Percentiles rank a stretch among this genome's conserved stretches.
These are phyloP conservation scores for Cotoneaster glaucophyllus DNA, from an alignment of 306 rosid species.

Conservation along the genomic window DNA sequence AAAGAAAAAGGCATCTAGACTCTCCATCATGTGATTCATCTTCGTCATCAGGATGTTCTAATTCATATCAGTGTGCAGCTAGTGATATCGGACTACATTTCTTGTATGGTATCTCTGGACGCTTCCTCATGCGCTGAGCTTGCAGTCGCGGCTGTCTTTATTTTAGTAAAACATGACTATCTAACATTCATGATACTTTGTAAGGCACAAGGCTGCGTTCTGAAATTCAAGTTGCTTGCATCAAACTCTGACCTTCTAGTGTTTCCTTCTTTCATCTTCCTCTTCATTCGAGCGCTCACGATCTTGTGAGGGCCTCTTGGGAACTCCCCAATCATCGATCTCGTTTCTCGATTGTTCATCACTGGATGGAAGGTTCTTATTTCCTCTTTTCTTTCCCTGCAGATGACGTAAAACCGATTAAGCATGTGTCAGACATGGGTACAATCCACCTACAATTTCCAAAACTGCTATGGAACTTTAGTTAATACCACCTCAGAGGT, in stretches of 20 bases:
- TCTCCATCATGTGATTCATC: not conserved
- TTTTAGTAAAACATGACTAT: not conserved
- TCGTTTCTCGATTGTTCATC: constrained; percentile 40
- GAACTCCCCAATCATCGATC: constrained; percentile 19
- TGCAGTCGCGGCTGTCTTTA: not conserved
- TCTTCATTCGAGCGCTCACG: constrained; percentile 22
- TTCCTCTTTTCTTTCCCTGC: constrained; percentile 40
- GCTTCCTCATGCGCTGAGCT: no score
- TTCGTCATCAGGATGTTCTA: not conserved
- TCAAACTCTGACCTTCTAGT: constrained; percentile 6
- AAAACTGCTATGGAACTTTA: not conserved
- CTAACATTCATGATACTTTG: not conserved
- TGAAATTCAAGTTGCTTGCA: not conserved
- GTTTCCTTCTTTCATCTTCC: constrained; percentile 29
- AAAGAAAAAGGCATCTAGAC: not conserved
- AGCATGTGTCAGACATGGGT: constrained; percentile 12
- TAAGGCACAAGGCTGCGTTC: not conserved
- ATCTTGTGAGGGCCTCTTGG: constrained; percentile 11
- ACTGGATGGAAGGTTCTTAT: constrained; percentile 43
- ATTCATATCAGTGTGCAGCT: not conserved
- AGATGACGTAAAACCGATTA: constrained; percentile 7
- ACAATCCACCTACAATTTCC: not conserved
- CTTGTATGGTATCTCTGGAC: not conserved
- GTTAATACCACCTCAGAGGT: constrained; percentile 39
- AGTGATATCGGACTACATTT: not conserved